Evolutionary conservation across 106 monocot genomes (phyloP), one percentile per base, ranked within the genome.

Genomic region (Phalaenopsis aphrodite): DNA sequence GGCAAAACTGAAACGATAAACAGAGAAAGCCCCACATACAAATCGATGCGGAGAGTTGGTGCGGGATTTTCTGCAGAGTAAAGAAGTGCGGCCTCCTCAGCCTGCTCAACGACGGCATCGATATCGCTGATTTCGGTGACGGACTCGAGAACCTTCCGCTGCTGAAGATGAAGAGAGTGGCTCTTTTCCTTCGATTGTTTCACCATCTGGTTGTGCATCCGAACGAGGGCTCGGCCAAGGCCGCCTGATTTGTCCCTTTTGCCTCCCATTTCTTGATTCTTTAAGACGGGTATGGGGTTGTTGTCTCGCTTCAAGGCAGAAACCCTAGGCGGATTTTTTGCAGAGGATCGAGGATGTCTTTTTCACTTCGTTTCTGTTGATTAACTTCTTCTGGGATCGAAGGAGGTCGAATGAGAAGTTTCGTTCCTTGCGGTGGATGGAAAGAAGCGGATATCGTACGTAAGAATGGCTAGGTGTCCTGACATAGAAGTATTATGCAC

Each of bases 121-220:
- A 98, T 88, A 76, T 94, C 94, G 84, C 84, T 83, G 89, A 90
- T 84, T 6, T 98, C 97, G 75, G 86, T 98, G 82, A 89, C 77
- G 68, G 97, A 98, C 81, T 92, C 88, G 38, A 98, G 85, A 21
- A 81, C 75, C 47, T 71, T 74, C 11, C 81, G 81, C 52, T 86
- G 76, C 61, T 84, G 82, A 42, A 75, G 81, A 21, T 80, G 80
- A 14, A 89, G 73, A 45, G 85, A 84, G 14, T 64, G 85, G 58
- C 89, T 86, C 78, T 92, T 89, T 57, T 98, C 92, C 87, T 89
- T 92, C 56, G 86, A 67, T 79, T 92, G 71, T 79, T 46, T 82
- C 56, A 86, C 79, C 89, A 85, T 86, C 83, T 92, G 90, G 88
- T 94, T 98, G 85, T 92, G 97, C 67, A 91, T 84, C 75, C 84